Conservation (phyloP, 768 basidiomycete species). For the Russula brevipes region DNA sequence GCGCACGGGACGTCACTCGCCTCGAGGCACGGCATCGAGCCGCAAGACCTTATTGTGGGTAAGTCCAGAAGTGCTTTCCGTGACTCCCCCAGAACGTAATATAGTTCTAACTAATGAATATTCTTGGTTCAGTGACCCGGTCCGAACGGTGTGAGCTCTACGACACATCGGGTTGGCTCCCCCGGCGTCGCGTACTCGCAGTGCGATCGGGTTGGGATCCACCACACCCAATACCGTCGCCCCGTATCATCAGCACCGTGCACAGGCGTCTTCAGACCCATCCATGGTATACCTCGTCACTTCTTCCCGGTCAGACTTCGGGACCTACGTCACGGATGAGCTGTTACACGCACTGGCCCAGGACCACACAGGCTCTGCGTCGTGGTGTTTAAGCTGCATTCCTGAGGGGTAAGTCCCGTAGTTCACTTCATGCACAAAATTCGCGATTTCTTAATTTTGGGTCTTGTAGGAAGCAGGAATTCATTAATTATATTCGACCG, state of each 20-base stretch:
- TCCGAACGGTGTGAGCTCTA: neutral
- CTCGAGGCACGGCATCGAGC: neutral
- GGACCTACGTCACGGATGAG: constrained; percentile 19
- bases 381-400: constrained; percentile 14
- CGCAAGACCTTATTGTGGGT: constrained; percentile 18
- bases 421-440: neutral
- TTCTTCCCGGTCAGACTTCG: neutral
- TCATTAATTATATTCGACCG: constrained; percentile 18
- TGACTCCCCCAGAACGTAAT: neutral
- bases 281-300: neutral
- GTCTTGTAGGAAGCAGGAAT: constrained; percentile 6
- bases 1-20: neutral
- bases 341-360: constrained; percentile 15
- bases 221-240: neutral
- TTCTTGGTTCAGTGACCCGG: constrained; percentile 6
- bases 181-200: neutral
- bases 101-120: neutral
- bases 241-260: constrained; percentile 1
- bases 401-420: constrained; percentile 8
- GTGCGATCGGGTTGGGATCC: neutral
- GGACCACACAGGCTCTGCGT: constrained; percentile 8
- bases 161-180: constrained; percentile 9
- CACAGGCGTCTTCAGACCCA: neutral
- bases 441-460: neutral
- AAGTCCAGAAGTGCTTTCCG: neutral